These are phyloP conservation scores for Leccinum pseudoinsigne DNA, from an alignment of 1,284 basidiomycete genomes.

Conservation along the genomic window DNA sequence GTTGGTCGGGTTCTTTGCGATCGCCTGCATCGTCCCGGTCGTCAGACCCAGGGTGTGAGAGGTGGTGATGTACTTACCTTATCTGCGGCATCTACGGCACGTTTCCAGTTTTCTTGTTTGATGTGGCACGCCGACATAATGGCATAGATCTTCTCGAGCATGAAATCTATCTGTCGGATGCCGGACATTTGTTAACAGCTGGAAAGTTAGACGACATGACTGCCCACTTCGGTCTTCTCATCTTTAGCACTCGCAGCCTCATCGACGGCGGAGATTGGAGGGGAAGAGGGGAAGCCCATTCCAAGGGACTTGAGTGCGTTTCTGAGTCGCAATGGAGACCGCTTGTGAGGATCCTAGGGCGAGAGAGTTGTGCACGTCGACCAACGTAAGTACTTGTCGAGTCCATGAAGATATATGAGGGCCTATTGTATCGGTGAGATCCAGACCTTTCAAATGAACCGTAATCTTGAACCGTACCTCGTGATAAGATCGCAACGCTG, in stretches of 20 bases:
- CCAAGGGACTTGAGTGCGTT: conserved; percentile 53
- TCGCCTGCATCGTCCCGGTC: conserved; percentile 45
- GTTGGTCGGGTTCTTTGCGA: conserved; percentile 71
- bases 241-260: conserved; percentile 41
- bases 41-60: conserved; percentile 2
- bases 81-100: conserved; percentile 72
- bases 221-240: conserved; percentile 52
- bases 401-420: conserved; percentile 65
- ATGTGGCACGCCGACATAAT: conserved; percentile 82
- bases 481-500: conserved; percentile 67
- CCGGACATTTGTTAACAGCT: neutral
- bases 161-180: conserved; percentile 64
- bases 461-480: conserved; percentile 42
- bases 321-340: conserved; percentile 31
- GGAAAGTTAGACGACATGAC: neutral
- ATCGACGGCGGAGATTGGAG: conserved; percentile 31
- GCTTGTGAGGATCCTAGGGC: neutral
- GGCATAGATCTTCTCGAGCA: conserved; percentile 77
- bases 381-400: conserved; percentile 57
- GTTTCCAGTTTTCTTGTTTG: conserved; percentile 73
- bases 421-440: conserved; percentile 42
- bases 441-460: neutral
- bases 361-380: neutral
- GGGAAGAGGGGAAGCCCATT: conserved; percentile 25
- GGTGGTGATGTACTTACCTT: conserved; percentile 44